Evolutionary conservation across 2,329 filamentous ascomycete species (phyloP).

Genomic region (Shiraia sp.): DNA sequence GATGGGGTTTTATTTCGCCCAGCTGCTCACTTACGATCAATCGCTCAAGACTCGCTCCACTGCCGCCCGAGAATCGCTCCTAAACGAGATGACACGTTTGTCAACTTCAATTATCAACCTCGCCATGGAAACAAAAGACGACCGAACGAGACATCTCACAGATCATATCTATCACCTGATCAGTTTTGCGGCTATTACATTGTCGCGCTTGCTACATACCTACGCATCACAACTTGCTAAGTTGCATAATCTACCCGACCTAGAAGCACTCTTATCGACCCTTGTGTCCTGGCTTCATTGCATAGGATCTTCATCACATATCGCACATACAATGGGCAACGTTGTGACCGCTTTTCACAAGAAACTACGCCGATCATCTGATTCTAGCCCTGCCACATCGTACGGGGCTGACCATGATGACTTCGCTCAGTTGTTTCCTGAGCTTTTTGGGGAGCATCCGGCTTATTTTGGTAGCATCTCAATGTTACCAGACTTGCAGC

Average conservation of each 20-base stretch:
- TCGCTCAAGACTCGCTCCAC: constrained; percentile 42
- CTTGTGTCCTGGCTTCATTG: constrained; percentile 48
- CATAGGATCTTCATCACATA: constrained; percentile 49
- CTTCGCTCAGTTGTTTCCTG: constrained; percentile 22
- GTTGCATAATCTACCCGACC: constrained; percentile 36
- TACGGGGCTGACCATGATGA: constrained; percentile 22
- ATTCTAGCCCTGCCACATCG: constrained; percentile 17
- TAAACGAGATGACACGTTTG: constrained; percentile 49
- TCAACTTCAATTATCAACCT: constrained; percentile 47
- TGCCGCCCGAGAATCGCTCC: constrained; percentile 39
- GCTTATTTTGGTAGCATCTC: constrained; percentile 12
- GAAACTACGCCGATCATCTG: constrained; percentile 39
- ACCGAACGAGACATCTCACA: constrained; percentile 50
- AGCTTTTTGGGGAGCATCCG: constrained; percentile 19
- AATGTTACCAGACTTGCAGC: constrained; percentile 22
- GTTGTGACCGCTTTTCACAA: constrained; percentile 43
- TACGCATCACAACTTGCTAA: constrained; percentile 42
- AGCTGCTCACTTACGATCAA: constrained; percentile 49
- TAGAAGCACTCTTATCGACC: constrained; percentile 40
- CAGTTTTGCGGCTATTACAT: constrained; percentile 49
- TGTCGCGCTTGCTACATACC: constrained; percentile 44
- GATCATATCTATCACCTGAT: constrained; percentile 56
- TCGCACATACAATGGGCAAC: constrained; percentile 47
- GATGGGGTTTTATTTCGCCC: constrained; percentile 53
- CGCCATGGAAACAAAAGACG: constrained; percentile 50